Evolutionary conservation across 2,329 filamentous ascomycete genomes (phyloP), one percentile per base, ranked within the genome.

Genomic region (Xylariaceae sp.): DNA sequence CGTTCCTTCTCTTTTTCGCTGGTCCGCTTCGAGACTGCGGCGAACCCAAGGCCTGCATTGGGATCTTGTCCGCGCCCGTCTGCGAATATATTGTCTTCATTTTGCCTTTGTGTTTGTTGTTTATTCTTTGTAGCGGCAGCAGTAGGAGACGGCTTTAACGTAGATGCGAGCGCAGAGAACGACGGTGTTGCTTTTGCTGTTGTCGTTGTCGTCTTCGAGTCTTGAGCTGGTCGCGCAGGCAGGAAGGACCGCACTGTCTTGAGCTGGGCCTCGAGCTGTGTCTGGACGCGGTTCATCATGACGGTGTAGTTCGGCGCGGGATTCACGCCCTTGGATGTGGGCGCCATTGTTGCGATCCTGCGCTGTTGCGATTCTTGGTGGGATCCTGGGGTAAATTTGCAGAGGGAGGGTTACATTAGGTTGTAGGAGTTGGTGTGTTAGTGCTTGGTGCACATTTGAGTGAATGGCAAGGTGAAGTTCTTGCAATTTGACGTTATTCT

Each of bases 261-360:
- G 3, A 66, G 56, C 1, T 62, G 62, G 3, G 65, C 64, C 51
- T 71, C 67, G 54, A 68, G 55, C 15, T 67, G 66, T 9, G 61
- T 64, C 15, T 70, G 68, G 51, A 73, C 69, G 13, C 64, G 64
- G 68, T 73, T 73, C 69, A 71, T 71, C 55, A 61, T 61, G 23
- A 63, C 60, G n/a, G 64, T 55, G 67, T 67, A 71, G 61, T 70
- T 61, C 39, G 71, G 71, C 56, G 71, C 69, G 11, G 71, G 71
- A 65, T 72, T 73, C 47, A 58, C 50, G 62, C 63, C 62, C 53
- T 67, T 68, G 47, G 67, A 48, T 23, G 62, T 7, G 8, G 67
- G 65, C 52, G 68, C 69, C 68, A 71, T 71, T 48, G 54, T 66
- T 37, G 17, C 42, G 13, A 13, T 18, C 34, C 44, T 50, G 52